Base-by-base conservation (phyloP, 192 early-diverging fungal genomes). In the Phlyctochytrium planicorne region DNA sequence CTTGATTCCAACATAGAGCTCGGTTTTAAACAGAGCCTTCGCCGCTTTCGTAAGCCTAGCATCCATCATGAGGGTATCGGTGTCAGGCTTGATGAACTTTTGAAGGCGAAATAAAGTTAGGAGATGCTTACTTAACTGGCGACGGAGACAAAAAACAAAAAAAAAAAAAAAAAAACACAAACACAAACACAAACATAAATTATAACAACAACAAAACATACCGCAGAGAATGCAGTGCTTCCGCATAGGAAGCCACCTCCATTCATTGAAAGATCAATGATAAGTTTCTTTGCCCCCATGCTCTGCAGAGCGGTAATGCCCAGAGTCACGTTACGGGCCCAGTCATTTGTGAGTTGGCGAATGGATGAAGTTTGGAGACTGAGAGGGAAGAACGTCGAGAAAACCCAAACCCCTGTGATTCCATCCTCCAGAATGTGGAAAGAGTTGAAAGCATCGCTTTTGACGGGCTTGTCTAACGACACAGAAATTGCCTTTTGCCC, bases 181-280 rank as follows among this genome's bases (percentile, higher is more conserved):
- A n/a, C n/a, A n/a, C n/a, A n/a, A n/a, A n/a, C n/a, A n/a, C n/a
- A n/a, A n/a, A n/a, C n/a, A n/a, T n/a, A n/a, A n/a, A n/a, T n/a
- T n/a, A n/a, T n/a, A n/a, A n/a, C n/a, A n/a, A n/a, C n/a, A n/a
- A n/a, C n/a, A n/a, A n/a, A 20, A 47, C 40, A 14, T 20, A 47
- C 40, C 40, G 6, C 10, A 6, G 20, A 14, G 40, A 47, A 47
- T 47, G 40, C 40, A 6, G 10, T 47, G 10, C 10, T 14, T 47
- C 10, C 40, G n/a, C 37, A 59, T 4, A 69, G 32, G 29, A 34
- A 52, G 25, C 76, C 76, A 34, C 76, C 76, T 23, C 71, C 71
- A 33, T 77, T 77, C 24, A 30, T 47, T 2, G 62, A 66, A 40
- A 68, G 60, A 63, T 77, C 76, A 30, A 77, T 59, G 34, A 77